Evolutionary conservation across 2,329 filamentous ascomycete genomes (phyloP).

Genomic region (Penicillium sp.): DNA sequence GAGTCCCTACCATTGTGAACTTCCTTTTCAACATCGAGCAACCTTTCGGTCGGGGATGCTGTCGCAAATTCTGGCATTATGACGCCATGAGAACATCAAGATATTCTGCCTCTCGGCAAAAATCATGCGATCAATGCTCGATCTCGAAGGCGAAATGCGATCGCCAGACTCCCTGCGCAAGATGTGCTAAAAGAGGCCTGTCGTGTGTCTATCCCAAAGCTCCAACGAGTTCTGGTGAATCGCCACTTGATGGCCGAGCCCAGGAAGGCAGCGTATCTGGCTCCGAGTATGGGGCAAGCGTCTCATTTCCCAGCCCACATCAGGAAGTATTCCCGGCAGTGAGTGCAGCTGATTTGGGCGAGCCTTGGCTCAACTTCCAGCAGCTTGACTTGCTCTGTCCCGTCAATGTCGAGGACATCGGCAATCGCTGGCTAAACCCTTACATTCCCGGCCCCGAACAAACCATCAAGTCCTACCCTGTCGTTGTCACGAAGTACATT

Average conservation of each 20-base stretch:
- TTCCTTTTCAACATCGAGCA: not conserved
- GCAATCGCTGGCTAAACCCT: slow-evolving; percentile 53
- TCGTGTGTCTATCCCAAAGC: slow-evolving; percentile 10
- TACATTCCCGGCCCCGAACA: slow-evolving; percentile 52
- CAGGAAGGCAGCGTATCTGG: not conserved
- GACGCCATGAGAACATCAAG: slow-evolving; percentile 15
- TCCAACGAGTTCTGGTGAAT: not conserved
- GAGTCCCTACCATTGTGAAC: not conserved
- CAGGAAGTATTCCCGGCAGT: not conserved
- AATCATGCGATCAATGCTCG: slow-evolving; percentile 19
- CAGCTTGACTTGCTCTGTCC: slow-evolving; percentile 45
- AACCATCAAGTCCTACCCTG: slow-evolving; percentile 46
- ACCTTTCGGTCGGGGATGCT: not conserved
- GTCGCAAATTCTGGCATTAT: not conserved
- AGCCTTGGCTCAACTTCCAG: slow-evolving; percentile 35
- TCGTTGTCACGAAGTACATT: slow-evolving; percentile 43
- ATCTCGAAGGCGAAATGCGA: slow-evolving; percentile 21
- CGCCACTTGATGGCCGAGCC: not conserved
- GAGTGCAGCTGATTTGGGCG: not conserved
- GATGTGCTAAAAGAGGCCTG: slow-evolving; percentile 13
- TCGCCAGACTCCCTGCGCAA: slow-evolving; percentile 11
- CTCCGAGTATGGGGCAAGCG: not conserved
- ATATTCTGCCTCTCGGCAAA: slow-evolving; percentile 20
- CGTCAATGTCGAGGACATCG: slow-evolving; percentile 52
- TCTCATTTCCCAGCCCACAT: not conserved